Base-by-base conservation (phyloP, 192 early-diverging fungal species). In the Mycoemilia scoparia region DNA sequence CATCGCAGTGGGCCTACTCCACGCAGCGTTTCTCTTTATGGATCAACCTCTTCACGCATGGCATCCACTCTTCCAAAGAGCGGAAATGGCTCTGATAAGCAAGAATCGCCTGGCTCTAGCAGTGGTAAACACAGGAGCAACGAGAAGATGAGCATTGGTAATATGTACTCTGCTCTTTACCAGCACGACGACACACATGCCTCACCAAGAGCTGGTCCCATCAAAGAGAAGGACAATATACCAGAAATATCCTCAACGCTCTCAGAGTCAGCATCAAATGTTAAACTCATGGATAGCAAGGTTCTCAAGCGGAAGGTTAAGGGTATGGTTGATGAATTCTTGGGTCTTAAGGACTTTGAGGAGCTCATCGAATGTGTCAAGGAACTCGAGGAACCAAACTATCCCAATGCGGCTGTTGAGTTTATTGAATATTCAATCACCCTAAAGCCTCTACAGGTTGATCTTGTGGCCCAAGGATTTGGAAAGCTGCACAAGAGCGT, bases 361-460 rank as follows among this genome's bases (percentile, higher is more conserved):
- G 82, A 86, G 54, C 48, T 82, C 20, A 43, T 69, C 27, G 51
- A 57, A 30, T 73, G 74, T 41, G 53, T 79, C 34, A 71, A 81
- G 64, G 82, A 82, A 42, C 52, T 82, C 27, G 65, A 62, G 25
- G 67, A 70, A 34, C 50, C 52, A 42, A 64, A 64, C 29, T 51
- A 64, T 39, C 66, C 70, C 50, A 45, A 43, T 1, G 59, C 67
- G 5, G 51, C 73, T 34, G 64, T 73, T 9, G 60, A 60, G 29
- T 34, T 78, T 5, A 56, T 73, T 54, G 71, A 69, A 47, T 54
- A 72, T 40, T 65, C 76, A 18, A 49, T 86, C 45, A 66, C 70
- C 29, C 65, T 70, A 35, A 59, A 64, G 22, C 57, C 52, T 11
- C 45, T 66, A 32, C 60, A 76, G 39, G 64, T 59, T 0, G 56